Percentiles rank a stretch among this genome's conserved stretches.
These are phyloP conservation scores for Colletotrichum theobromicola DNA, from an alignment of 2,329 filamentous ascomycete genomes.

Conservation along the genomic window DNA sequence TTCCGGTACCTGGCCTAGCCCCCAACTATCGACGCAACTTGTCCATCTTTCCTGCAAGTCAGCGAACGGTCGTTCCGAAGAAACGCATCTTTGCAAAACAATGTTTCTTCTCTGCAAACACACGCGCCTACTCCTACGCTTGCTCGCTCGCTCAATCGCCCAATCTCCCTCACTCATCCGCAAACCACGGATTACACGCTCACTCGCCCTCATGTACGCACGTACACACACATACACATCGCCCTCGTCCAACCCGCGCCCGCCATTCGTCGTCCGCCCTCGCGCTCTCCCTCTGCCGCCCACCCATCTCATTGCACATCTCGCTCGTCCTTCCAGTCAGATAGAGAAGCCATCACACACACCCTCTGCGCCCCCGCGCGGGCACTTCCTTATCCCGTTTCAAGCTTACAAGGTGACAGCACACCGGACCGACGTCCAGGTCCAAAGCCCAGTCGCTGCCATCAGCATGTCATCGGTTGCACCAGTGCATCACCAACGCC, in stretches of 20 bases:
- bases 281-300: background rate
- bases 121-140: slow-evolving; percentile 11
- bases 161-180: background rate
- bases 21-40: background rate
- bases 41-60: background rate
- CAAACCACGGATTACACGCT: background rate
- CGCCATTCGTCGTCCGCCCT: background rate
- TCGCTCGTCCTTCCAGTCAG: background rate
- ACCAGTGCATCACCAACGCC: slow-evolving; percentile 6
- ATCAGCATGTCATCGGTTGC: background rate
- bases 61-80: slow-evolving; percentile 8
- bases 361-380: slow-evolving; percentile 16
- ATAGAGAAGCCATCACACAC: background rate
- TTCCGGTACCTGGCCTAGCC: background rate
- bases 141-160: background rate
- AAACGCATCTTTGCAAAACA: slow-evolving; percentile 18
- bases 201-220: background rate
- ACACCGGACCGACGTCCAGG: background rate
- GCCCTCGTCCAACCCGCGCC: background rate
- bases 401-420: slow-evolving; percentile 7
- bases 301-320: background rate
- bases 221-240: background rate
- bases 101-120: slow-evolving; percentile 21
- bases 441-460: background rate
- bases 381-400: slow-evolving; percentile 7